Evolutionary conservation across 805 yeast genomes (phyloP).

Genomic region (Lipomyces sp.): DNA sequence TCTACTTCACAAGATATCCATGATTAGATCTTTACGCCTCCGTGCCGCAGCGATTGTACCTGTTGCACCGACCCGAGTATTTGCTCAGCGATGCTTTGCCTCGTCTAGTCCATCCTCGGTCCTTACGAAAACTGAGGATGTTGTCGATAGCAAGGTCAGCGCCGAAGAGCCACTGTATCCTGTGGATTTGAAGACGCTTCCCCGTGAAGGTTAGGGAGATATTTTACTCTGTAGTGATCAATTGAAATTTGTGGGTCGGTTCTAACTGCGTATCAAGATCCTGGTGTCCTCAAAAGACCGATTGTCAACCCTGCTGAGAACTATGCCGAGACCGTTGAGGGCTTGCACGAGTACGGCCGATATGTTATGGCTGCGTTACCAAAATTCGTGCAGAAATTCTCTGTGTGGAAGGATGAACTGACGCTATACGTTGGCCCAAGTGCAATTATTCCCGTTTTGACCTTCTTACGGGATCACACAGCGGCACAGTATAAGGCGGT

Average conservation of each 20-base stretch:
- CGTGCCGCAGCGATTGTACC: conserved; percentile 15
- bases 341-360: conserved; percentile 59
- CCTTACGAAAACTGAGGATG: conserved; percentile 26
- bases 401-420: conserved; percentile 91
- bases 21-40: conserved; percentile 20
- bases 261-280: conserved; percentile 33
- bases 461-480: conserved; percentile 76
- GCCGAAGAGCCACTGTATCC: conserved; percentile 35
- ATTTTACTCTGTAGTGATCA: not conserved
- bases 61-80: conserved; percentile 3
- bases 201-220: conserved; percentile 21
- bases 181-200: conserved; percentile 25
- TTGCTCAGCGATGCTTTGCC: conserved; percentile 23
- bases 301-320: conserved; percentile 78
- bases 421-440: conserved; percentile 74
- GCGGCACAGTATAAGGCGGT: conserved; percentile 78
- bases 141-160: conserved; percentile 7
- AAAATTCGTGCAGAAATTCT: conserved; percentile 77
- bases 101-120: conserved; percentile 12
- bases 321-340: conserved; percentile 54
- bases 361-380: conserved; percentile 80
- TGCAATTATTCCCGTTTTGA: conserved; percentile 71
- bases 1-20: not conserved
- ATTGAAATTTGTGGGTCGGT: not conserved
- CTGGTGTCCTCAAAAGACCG: conserved; percentile 50